A percentile compares a stretch with the other conserved stretches of the same genome.
These are phyloP conservation scores for Arabis hirsuta DNA, from an alignment of 345 rosid genomes.

Conservation along the genomic window DNA sequence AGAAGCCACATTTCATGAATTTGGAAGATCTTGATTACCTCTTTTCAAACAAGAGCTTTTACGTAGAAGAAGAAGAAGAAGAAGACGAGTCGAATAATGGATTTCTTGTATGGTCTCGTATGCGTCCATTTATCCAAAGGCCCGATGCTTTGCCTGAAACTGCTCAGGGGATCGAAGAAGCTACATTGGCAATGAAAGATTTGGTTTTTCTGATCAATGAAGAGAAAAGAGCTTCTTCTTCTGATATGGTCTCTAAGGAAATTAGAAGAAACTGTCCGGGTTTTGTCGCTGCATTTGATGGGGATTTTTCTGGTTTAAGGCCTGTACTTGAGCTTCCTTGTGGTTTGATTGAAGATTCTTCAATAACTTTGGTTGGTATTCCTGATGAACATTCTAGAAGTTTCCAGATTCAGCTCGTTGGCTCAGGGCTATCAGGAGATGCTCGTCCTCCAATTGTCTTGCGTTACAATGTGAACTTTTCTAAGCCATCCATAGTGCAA, in stretches of 20 bases:
- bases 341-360: slow-evolving; percentile 78
- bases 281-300: slow-evolving; percentile 49
- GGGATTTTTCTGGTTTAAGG: slow-evolving; percentile 41
- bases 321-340: slow-evolving; percentile 70
- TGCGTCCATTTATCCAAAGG: slow-evolving; percentile 68
- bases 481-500: slow-evolving; percentile 65
- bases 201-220: slow-evolving; percentile 46
- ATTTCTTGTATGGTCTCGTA: slow-evolving; percentile 67
- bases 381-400: slow-evolving; percentile 57
- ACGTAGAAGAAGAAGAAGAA: slow-evolving; percentile 16
- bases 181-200: slow-evolving; percentile 65
- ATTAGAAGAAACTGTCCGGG: slow-evolving; percentile 55
- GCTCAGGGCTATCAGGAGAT: slow-evolving; percentile 55
- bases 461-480: slow-evolving; percentile 65
- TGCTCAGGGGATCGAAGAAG: slow-evolving; percentile 79
- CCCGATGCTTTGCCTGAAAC: slow-evolving; percentile 80
- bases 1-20: slow-evolving; percentile 52
- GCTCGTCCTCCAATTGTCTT: slow-evolving; percentile 54
- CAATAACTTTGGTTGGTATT: slow-evolving; percentile 73
- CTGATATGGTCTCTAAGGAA: slow-evolving; percentile 25
- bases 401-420: slow-evolving; percentile 67
- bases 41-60: slow-evolving; percentile 55
- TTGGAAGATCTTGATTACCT: slow-evolving; percentile 62
- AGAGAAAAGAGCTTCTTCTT: slow-evolving; percentile 44
- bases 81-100: slow-evolving; percentile 49